Percentiles rank a stretch among this genome's conserved stretches.
Evolutionary conservation across 345 rosid species (phyloP).

Genomic region (Camelina sativa): DNA sequence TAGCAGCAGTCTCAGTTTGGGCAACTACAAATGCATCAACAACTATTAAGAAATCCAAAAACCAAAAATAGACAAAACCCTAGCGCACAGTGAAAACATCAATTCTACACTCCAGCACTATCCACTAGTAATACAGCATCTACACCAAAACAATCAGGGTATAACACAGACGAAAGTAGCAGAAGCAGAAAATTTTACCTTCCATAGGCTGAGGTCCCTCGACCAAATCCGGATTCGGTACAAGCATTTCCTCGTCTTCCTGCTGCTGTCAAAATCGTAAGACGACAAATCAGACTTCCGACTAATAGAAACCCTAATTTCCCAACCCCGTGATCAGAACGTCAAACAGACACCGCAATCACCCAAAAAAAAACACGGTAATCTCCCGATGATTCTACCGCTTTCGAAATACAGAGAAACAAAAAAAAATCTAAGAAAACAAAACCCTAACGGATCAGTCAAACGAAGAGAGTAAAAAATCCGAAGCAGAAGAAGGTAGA

Average conservation of each 20-base stretch:
- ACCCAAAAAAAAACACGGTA: slow-evolving; percentile 17
- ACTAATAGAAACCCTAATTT: slow-evolving; percentile 34
- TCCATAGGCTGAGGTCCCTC: slow-evolving; percentile 96
- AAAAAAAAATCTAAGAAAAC: background rate
- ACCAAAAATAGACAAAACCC: slow-evolving; percentile 40
- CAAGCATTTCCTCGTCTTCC: slow-evolving; percentile 95
- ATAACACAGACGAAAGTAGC: background rate
- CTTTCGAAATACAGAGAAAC: slow-evolving; percentile 7
- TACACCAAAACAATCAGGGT: slow-evolving; percentile 10
- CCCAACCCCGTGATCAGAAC: slow-evolving; percentile 26
- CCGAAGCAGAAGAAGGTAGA: slow-evolving; percentile 1
- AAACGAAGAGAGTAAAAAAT: slow-evolving; percentile 21
- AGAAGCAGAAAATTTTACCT: slow-evolving; percentile 49
- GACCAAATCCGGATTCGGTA: slow-evolving; percentile 82
- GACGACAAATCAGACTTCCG: slow-evolving; percentile 28
- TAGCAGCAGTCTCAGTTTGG: slow-evolving; percentile 61
- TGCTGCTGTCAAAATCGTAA: slow-evolving; percentile 56
- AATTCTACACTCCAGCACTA: slow-evolving; percentile 27
- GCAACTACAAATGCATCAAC: slow-evolving; percentile 51
- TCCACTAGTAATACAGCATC: slow-evolving; percentile 24
- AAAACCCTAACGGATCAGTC: slow-evolving; percentile 42
- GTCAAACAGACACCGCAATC: slow-evolving; percentile 21
- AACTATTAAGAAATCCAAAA: slow-evolving; percentile 25
- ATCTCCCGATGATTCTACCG: slow-evolving; percentile 24
- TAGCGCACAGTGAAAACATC: slow-evolving; percentile 37